Base-by-base conservation (phyloP, 306 rosid species). In the Rosa multiflora region DNA sequence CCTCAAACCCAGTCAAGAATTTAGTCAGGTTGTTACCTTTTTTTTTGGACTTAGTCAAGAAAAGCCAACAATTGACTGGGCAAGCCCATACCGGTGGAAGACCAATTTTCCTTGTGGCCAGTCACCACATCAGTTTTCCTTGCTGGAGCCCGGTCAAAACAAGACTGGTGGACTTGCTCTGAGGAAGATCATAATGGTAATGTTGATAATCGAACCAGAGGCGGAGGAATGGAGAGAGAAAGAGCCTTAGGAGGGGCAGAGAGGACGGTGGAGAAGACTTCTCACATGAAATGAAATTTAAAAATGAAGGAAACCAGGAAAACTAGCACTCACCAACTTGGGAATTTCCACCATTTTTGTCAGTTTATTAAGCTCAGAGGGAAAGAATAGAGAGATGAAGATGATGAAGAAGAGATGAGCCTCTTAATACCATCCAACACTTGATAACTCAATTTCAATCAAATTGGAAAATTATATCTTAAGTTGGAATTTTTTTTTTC, bases 341-440 rank as follows among this genome's bases (percentile, higher is more conserved):
- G 92, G 82, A 86, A 48, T 76, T 72, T 89, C 91, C 63, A 83
- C 88, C 88, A 79, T 82, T 74, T 82, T 82, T 80, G 77, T 84
- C 79, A 80, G 76, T 85, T 85, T 71, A 83, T 11, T 44, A 64
- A 78, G 37, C 70, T 23, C 9, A 44, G 61, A 39, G 11, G 10
- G 40, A 18, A 47, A 40, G 52, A 52, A 32, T 49, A 62, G 67
- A 58, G 48, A 49, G 12, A 35, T 49, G 58, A 56, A 49, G 67
- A 59, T 39, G 79, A 43, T 37, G 70, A 52, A 39, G 53, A 58
- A 8, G 20, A 55, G 8, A 10, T 14, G 64, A 63, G 43, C 40
- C 69, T 63, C 69, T 32, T 79, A 51, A 53, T 26, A 26, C 26
- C 26, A 26, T 26, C 26, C 26, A 26, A 26, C 26, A 26, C 26